Base-by-base conservation (phyloP, 371 early-diverging fungal species). In the Mortierella sp. region DNA sequence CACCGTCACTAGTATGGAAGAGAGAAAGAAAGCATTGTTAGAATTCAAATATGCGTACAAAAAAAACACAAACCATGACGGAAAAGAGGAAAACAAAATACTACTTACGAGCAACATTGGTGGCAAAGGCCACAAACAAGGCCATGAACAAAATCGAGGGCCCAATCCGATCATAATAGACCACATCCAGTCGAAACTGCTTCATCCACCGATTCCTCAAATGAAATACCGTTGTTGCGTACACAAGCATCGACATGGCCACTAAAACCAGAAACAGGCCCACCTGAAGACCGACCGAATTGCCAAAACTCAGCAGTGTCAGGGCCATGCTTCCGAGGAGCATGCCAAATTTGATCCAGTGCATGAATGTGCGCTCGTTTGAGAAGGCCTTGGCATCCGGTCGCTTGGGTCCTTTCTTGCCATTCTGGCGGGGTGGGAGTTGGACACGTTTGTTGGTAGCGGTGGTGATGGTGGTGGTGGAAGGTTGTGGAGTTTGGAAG, bases 351-450 rank as follows among this genome's bases (percentile, higher is more conserved):
- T 95, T 95, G 50, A 97, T 90, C 98, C 98, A 97, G 40, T 91
- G 91, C 72, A 98, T 90, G 79, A 96, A 97, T 0, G 98, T 98
- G 69, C 98, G 89, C 85, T 98, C 98, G 79, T 98, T 98, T 34
- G 98, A 96, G 87, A 95, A 96, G 37, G 95, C 95, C 85, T 99
- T 99, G 22, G 97, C 94, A 66, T 97, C 96, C 4, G 91, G 76
- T 48, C 87, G 76, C 0, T 66, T 41, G 5, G 68, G 53, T 4
- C 63, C 44, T 44, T 55, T 74, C n/a, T 43, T 41, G 9, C 69
- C 64, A 24, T 66, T 39, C 0, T 68, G 63, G 8, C 53, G 58
- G 22, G 26, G 53, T 3, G 39, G 44, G 45, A 50, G 26, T 47
- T 34, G 64, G 58, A 63, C 4, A 52, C 8, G 58, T 45, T 61